These are phyloP conservation scores for Citeromyces siamensis DNA, from an alignment of 1,139 yeast genomes.

Conservation along the genomic window DNA sequence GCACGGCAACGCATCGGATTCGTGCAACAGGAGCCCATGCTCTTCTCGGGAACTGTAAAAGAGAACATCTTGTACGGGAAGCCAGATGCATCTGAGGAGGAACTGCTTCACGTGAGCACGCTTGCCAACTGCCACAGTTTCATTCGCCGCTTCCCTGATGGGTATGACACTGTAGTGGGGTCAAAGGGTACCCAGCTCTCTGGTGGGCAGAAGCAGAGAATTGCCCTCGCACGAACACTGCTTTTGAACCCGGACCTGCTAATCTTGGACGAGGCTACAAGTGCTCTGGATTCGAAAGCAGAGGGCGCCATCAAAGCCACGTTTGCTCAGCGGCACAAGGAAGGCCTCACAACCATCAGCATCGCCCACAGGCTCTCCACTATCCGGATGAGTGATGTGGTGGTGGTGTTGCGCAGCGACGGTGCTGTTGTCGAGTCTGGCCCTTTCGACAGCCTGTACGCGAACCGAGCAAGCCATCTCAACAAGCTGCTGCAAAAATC, in stretches of 20 bases:
- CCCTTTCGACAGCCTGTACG: constrained; percentile 44
- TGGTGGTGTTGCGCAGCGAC: constrained; percentile 60
- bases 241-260: constrained; percentile 50
- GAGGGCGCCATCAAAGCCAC: constrained; percentile 57
- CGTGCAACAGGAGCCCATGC: constrained; percentile 82
- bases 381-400: constrained; percentile 67
- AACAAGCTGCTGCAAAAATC: constrained; percentile 48
- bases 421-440: constrained; percentile 83
- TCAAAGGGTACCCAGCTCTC: constrained; percentile 47
- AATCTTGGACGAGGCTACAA: constrained; percentile 68
- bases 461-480: constrained; percentile 52
- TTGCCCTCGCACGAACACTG: constrained; percentile 78
- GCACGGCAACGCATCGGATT: constrained; percentile 67
- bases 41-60: constrained; percentile 65
- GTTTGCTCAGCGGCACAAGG: constrained; percentile 34
- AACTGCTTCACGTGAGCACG: constrained; percentile 30
- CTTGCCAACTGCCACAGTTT: constrained; percentile 45
- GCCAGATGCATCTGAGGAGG: constrained; percentile 33
- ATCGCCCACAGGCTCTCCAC: constrained; percentile 89
- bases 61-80: constrained; percentile 74
- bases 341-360: constrained; percentile 76
- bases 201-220: constrained; percentile 88
- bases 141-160: constrained; percentile 35
- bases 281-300: constrained; percentile 66
- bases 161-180: constrained; percentile 41